Percentiles rank a stretch among this genome's conserved stretches.
Conservation (phyloP, 116 monocot genomes). For the Iris pallida region DNA sequence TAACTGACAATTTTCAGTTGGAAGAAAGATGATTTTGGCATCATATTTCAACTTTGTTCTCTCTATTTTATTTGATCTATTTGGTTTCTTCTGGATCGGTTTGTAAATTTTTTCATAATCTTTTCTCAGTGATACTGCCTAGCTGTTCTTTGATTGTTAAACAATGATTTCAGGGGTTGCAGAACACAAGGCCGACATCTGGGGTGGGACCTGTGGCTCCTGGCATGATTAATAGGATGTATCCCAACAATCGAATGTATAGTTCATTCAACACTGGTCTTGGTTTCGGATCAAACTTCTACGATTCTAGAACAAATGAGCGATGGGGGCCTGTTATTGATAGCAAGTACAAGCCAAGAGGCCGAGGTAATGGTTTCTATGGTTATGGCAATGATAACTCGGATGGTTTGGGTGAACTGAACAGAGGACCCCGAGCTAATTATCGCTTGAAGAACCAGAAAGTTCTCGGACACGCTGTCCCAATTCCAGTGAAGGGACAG, state of each 20-base stretch:
- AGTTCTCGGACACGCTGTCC: conserved; percentile 23
- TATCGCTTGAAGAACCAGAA: conserved; percentile 43
- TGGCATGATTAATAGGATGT: conserved; percentile 25
- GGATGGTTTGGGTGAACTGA: conserved; percentile 62
- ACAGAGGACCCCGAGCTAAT: conserved; percentile 65
- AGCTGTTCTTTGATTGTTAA: too few species aligned
- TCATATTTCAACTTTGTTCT: conserved; percentile 29
- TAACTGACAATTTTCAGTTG: background rate
- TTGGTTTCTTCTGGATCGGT: conserved; percentile 27
- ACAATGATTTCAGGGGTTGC: conserved; percentile 16
- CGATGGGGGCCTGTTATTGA: conserved; percentile 33
- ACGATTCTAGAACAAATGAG: conserved; percentile 44
- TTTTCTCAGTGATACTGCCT: too few species aligned
- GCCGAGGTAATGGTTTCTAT: conserved; percentile 49
- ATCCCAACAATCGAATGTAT: conserved; percentile 34
- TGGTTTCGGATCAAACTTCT: conserved; percentile 41
- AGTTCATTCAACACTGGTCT: conserved; percentile 41
- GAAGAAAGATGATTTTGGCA: conserved; percentile 16
- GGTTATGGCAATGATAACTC: conserved; percentile 45
- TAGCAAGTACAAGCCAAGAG: conserved; percentile 50
- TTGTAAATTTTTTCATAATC: conserved; percentile 19
- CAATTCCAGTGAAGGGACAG: conserved; percentile 47
- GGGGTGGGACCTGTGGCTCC: conserved; percentile 13
- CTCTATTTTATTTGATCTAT: conserved; percentile 30
- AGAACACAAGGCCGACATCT: conserved; percentile 16